phyloP scores from a whole-genome alignment of 306 rosid species.

The Prunus padus region DNA sequence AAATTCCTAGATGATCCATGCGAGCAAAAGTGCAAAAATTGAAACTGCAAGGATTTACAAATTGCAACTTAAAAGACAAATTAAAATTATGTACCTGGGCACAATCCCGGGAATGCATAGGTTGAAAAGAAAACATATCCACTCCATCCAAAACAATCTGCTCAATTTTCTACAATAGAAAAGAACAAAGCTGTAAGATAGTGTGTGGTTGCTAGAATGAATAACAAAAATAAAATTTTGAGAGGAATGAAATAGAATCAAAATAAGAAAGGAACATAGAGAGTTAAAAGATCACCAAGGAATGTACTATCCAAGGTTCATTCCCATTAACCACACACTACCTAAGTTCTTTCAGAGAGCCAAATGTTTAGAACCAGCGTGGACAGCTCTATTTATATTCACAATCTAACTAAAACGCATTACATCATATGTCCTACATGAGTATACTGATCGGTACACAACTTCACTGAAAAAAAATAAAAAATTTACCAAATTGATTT shows the following conservation, averaged over 20 bases:
- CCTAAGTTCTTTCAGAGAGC: neutral
- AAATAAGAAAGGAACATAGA: neutral
- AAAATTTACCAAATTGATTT: conserved; percentile 59
- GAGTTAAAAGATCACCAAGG: neutral
- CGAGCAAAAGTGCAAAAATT: neutral
- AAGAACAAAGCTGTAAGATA: neutral
- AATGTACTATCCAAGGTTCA: neutral
- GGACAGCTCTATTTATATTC: too few relatives aligned
- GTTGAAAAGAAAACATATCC: conserved; percentile 79
- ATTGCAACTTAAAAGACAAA: neutral
- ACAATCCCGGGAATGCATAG: conserved; percentile 89
- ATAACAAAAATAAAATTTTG: too few relatives aligned
- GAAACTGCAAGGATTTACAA: conserved; percentile 7
- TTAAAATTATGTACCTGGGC: conserved; percentile 54
- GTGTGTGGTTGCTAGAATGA: neutral
- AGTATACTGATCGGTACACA: neutral
- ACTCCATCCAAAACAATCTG: conserved; percentile 61
- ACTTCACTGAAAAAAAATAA: conserved; percentile 4
- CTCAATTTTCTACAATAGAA: conserved; percentile 64
- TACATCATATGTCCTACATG: neutral
- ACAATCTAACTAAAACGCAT: neutral
- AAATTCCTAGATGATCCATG: neutral
- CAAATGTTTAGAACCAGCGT: neutral
- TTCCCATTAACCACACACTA: neutral
- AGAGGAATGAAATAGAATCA: neutral